Percentiles rank a stretch among this genome's conserved stretches.
phyloP scores from a whole-genome alignment of 2,329 filamentous ascomycete genomes.

The Epichloe baconii region DNA sequence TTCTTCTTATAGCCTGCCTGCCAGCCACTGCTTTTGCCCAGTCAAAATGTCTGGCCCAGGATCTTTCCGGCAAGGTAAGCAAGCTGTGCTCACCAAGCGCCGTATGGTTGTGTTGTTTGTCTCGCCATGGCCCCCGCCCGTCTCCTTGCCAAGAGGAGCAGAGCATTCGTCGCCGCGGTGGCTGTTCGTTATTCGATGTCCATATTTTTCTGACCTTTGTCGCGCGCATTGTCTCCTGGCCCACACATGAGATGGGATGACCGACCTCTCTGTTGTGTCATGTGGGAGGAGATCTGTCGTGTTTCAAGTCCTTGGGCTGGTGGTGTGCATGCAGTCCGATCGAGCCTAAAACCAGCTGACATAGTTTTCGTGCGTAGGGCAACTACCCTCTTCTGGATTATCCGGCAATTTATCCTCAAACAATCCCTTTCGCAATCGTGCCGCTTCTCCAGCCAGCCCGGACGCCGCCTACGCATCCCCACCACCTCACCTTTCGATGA shows the following conservation, averaged over 20 bases:
- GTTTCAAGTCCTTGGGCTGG: slow-evolving; percentile 10
- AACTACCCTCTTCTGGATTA: slow-evolving; percentile 26
- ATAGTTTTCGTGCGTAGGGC: slow-evolving; percentile 9
- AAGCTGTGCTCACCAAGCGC: background rate
- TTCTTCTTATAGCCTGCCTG: background rate
- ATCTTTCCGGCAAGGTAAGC: slow-evolving; percentile 9
- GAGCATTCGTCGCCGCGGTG: background rate
- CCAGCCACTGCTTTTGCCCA: background rate
- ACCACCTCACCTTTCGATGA: slow-evolving; percentile 48
- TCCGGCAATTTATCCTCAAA: slow-evolving; percentile 63
- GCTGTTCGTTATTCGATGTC: background rate
- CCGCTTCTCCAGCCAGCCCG: slow-evolving; percentile 41
- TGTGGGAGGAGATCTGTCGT: slow-evolving; percentile 9
- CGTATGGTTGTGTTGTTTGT: background rate
- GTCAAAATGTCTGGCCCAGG: slow-evolving; percentile 8
- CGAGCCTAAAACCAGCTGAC: slow-evolving; percentile 2
- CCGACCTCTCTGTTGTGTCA: slow-evolving; percentile 6
- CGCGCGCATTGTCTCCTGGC: slow-evolving; percentile 2
- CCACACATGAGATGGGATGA: slow-evolving; percentile 1
- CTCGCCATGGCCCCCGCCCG: background rate
- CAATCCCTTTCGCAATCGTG: slow-evolving; percentile 69
- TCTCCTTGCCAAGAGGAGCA: background rate
- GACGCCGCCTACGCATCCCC: slow-evolving; percentile 22
- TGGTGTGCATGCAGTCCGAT: background rate
- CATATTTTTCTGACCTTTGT: background rate